These are phyloP conservation scores for Violaceomyces palustris DNA, from an alignment of 1,284 basidiomycete species.

Conservation along the genomic window DNA sequence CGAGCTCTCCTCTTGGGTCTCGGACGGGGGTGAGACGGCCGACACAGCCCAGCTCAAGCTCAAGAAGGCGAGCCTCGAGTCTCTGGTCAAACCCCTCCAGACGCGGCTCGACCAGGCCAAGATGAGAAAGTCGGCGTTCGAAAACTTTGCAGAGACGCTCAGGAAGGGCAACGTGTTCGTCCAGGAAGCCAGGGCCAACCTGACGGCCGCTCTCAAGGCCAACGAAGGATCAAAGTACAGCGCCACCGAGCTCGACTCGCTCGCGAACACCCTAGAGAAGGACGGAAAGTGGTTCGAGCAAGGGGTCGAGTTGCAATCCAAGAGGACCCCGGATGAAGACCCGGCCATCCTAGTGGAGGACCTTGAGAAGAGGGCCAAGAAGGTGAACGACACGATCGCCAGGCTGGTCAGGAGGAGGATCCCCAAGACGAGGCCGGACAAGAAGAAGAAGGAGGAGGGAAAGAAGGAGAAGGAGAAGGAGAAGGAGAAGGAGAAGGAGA, in stretches of 20 bases:
- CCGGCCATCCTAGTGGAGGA: conserved; percentile 44
- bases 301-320: conserved; percentile 33
- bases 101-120: conserved; percentile 80
- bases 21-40: conserved; percentile 78
- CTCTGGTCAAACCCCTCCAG: conserved; percentile 73
- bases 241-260: conserved; percentile 44
- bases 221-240: conserved; percentile 45
- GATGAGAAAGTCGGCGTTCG: conserved; percentile 62
- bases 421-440: conserved; percentile 42
- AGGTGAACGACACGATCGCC: conserved; percentile 38
- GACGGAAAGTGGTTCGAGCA: conserved; percentile 50
- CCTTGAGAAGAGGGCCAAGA: conserved; percentile 44
- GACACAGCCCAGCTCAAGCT: conserved; percentile 53
- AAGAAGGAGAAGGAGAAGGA: conserved; percentile 6
- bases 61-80: conserved; percentile 64
- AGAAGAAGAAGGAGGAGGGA: conserved; percentile 5
- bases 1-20: conserved; percentile 74
- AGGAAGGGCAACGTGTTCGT: conserved; percentile 68
- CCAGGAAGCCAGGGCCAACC: conserved; percentile 65
- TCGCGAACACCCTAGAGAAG: conserved; percentile 32
- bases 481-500: conserved; percentile 6
- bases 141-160: conserved; percentile 66
- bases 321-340: conserved; percentile 40
- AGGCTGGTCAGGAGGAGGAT: conserved; percentile 44
- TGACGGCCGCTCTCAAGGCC: conserved; percentile 59